Base-by-base conservation (phyloP, 2,329 filamentous ascomycete species). In the Penicillium polonicum region DNA sequence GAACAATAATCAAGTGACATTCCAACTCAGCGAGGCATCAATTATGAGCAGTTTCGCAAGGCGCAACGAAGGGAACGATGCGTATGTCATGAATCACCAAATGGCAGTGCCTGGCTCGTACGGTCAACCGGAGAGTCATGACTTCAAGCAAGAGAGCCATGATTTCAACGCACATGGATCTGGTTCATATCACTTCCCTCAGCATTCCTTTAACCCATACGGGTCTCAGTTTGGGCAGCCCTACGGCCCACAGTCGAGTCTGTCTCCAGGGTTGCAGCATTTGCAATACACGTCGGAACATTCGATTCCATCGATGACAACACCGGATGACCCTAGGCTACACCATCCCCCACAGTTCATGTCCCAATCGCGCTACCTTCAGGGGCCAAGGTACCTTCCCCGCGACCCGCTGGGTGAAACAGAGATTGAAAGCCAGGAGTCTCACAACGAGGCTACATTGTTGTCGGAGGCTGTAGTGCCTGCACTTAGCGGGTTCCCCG, bases 351-450 rank as follows among this genome's bases (percentile, higher is more conserved):
- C 68, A 38, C 68, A 74, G 56, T 74, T 72, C 52, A 61, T 72
- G 46, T 48, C 71, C 21, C 72, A 70, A 17, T 55, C 69, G 5
- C 69, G 70, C 15, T 76, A 69, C 59, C 62, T 69, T 23, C 69
- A 70, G 33, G 67, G 68, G 9, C 68, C 68, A 36, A 69, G 68
- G n/a, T 74, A 72, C 62, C 61, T 72, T 13, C 66, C 71, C 38
- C 73, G 72, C 35, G 76, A 77, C 45, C 66, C 67, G 27, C 65
- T 71, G 41, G 63, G 64, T 44, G 72, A 74, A 49, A 68, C 71
- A 33, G 74, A 74, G 19, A 76, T 79, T 36, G 78, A 80, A 65
- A 73, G 69, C 55, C 78, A 80, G 64, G 74, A 77, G 38, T 79
- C 77, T 39, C 66, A 68, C 38, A 78, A 79, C 57, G 74, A 78